Percentiles rank a stretch among this genome's conserved stretches.
phyloP scores from a whole-genome alignment of 768 basidiomycete genomes.

The Mycena filopes region DNA sequence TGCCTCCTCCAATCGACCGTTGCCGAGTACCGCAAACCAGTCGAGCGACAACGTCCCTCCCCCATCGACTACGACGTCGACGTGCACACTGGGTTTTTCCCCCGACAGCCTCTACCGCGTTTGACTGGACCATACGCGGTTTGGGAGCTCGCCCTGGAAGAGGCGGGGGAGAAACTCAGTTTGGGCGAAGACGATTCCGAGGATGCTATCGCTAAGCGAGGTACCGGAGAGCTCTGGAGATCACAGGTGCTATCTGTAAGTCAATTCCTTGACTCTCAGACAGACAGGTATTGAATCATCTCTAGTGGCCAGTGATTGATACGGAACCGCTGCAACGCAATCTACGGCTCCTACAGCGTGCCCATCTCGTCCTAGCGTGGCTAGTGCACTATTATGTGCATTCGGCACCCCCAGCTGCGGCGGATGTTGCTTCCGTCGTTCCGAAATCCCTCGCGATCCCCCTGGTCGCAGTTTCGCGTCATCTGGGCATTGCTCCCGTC shows the following conservation, averaged over 20 bases:
- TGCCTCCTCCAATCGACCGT: conserved; percentile 58
- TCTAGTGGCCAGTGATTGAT: conserved; percentile 75
- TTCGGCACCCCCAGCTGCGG: conserved; percentile 63
- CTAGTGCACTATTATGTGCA: conserved; percentile 93
- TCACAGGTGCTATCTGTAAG: conserved; percentile 69
- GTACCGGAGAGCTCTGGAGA: conserved; percentile 77
- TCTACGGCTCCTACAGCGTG: conserved; percentile 77
- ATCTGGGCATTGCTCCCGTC: conserved; percentile 90
- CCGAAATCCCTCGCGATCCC: conserved; percentile 85
- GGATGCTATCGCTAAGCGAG: conserved; percentile 57
- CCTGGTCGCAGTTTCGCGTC: conserved; percentile 76
- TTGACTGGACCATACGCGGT: conserved; percentile 63
- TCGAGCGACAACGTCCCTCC: conserved; percentile 46
- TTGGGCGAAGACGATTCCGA: conserved; percentile 67
- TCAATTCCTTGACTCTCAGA: conserved; percentile 33
- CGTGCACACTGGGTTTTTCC: conserved; percentile 85
- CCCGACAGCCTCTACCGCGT: conserved; percentile 66
- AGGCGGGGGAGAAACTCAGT: conserved; percentile 63
- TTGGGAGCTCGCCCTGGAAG: conserved; percentile 78
- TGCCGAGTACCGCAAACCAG: conserved; percentile 42
- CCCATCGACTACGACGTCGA: conserved; percentile 67
- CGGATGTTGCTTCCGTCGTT: conserved; percentile 59
- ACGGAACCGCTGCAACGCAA: conserved; percentile 63
- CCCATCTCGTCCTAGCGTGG: conserved; percentile 91
- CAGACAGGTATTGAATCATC: conserved; percentile 23